Evolutionary conservation across 2,329 filamentous ascomycete species (phyloP).

Genomic region (Ceratocystis harringtonii): DNA sequence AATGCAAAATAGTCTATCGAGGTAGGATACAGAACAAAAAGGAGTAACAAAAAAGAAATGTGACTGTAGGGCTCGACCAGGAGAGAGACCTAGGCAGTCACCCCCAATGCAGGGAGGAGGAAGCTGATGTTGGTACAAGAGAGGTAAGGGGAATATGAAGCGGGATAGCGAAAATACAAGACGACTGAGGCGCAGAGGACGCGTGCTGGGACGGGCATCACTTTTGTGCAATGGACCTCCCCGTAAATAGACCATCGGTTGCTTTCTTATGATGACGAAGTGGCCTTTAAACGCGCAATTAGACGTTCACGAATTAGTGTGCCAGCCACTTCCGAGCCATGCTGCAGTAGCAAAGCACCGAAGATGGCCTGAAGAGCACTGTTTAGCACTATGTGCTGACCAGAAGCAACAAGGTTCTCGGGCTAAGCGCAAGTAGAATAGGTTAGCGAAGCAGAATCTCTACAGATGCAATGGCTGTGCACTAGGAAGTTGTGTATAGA

Average conservation of each 20-base stretch:
- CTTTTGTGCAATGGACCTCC: neutral
- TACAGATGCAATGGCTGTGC: neutral
- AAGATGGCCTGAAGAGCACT: conserved; percentile 73
- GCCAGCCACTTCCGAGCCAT: conserved; percentile 64
- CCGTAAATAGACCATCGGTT: neutral
- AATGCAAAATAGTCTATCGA: neutral
- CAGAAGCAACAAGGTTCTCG: conserved; percentile 55
- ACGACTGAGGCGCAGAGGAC: neutral
- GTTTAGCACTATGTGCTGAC: conserved; percentile 57
- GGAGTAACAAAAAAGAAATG: neutral
- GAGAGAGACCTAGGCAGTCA: neutral
- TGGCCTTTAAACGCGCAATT: conserved; percentile 27
- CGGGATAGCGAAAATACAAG: neutral
- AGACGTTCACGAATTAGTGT: conserved; percentile 63
- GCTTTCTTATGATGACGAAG: neutral
- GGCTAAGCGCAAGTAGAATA: conserved; percentile 28
- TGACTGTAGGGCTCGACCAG: neutral
- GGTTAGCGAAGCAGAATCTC: conserved; percentile 7
- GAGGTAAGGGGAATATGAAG: neutral
- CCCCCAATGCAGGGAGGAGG: neutral
- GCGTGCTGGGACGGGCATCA: neutral
- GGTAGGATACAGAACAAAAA: neutral
- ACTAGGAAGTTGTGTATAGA: neutral
- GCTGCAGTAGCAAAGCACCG: conserved; percentile 77
- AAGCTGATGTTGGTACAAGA: conserved; percentile 7